Percentiles rank a stretch among this genome's conserved stretches.
Conservation (phyloP, 495 filamentous ascomycete species). For the Trichoderma asperelloides region DNA sequence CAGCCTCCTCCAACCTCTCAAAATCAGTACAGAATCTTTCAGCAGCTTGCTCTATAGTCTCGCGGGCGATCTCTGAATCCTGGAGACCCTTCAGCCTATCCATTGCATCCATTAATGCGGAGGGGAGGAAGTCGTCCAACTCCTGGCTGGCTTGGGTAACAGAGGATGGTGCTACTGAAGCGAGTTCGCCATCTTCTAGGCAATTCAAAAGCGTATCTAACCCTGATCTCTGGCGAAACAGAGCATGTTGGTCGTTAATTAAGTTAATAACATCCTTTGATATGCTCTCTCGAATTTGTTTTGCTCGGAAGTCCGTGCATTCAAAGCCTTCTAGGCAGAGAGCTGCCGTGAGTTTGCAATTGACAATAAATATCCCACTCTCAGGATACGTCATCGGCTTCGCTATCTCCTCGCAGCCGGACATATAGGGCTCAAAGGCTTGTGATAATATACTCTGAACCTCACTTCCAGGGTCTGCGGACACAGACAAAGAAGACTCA, state of each 20-base stretch:
- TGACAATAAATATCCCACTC: slow-evolving; percentile 69
- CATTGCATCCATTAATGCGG: slow-evolving; percentile 82
- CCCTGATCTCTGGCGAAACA: slow-evolving; percentile 67
- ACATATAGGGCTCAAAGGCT: slow-evolving; percentile 79
- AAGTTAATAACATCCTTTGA: slow-evolving; percentile 36
- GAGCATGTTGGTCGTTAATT: slow-evolving; percentile 50
- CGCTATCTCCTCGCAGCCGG: slow-evolving; percentile 60
- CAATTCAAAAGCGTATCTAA: slow-evolving; percentile 59
- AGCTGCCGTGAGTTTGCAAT: slow-evolving; percentile 60
- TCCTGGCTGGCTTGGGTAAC: slow-evolving; percentile 61
- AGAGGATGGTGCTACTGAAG: slow-evolving; percentile 22
- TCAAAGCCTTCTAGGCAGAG: slow-evolving; percentile 41
- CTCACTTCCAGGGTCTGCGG: slow-evolving; percentile 47
- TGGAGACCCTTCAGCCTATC: slow-evolving; percentile 67
- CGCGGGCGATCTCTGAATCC: slow-evolving; percentile 57
- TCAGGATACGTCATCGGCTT: slow-evolving; percentile 47
- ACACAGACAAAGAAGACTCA: slow-evolving; percentile 62
- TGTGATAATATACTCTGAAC: slow-evolving; percentile 74
- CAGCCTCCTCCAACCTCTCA: slow-evolving; percentile 67
- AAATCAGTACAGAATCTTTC: slow-evolving; percentile 86
- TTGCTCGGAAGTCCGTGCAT: slow-evolving; percentile 41
- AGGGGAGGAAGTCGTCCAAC: slow-evolving; percentile 86
- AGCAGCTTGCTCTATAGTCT: slow-evolving; percentile 75
- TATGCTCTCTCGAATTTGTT: slow-evolving; percentile 38
- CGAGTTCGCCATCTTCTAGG: slow-evolving; percentile 27